Base-by-base conservation (phyloP, 2,329 filamentous ascomycete genomes). In the Scytalidium sp. region DNA sequence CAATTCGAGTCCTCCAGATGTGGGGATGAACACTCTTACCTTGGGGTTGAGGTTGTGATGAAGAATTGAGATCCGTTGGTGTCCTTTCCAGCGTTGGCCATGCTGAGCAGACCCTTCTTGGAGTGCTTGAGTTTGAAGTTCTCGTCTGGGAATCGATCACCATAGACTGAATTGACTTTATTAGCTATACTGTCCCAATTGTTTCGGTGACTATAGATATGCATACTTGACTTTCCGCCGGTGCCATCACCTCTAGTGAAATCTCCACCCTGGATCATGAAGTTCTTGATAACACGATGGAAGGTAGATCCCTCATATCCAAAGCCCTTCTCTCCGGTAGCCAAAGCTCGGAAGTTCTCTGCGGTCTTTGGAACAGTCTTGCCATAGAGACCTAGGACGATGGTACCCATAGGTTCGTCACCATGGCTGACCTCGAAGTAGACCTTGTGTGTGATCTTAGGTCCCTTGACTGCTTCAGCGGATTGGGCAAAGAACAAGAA, bases 91-190 rank as follows among this genome's bases (percentile, higher is more conserved):
- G 87, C 82, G 74, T 92, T 92, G 71, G 87, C 89, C 89, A 90
- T 94, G 72, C 87, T 90, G 58, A 94, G 76, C 46, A 90, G 75
- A 64, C 89, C 89, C 72, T 84, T 86, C 81, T 90, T 91, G 77
- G 79, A 82, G 84, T 95, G 90, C 81, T 91, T 92, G 67, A 93
- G 80, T 85, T 94, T 93, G 81, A 95, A 94, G 86, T 93, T 94
- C 84, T 95, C 89, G 64, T 95, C 89, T 58, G 82, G 73, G 75
- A 94, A 94, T 74, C 88, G 89, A 62, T 81, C 78, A 64, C 89
- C 89, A 69, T 93, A 94, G 76, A 94, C 83, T 85, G 56, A 44
- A 43, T 17, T 36, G 32, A 36, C 32, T n/a, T 15, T 20, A 50
- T 62, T 51, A 63, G 56, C 32, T 52, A 22, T 23, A 11, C 11